These are phyloP conservation scores for Dothistroma pini DNA, from an alignment of 2,329 filamentous ascomycete species.

Conservation along the genomic window DNA sequence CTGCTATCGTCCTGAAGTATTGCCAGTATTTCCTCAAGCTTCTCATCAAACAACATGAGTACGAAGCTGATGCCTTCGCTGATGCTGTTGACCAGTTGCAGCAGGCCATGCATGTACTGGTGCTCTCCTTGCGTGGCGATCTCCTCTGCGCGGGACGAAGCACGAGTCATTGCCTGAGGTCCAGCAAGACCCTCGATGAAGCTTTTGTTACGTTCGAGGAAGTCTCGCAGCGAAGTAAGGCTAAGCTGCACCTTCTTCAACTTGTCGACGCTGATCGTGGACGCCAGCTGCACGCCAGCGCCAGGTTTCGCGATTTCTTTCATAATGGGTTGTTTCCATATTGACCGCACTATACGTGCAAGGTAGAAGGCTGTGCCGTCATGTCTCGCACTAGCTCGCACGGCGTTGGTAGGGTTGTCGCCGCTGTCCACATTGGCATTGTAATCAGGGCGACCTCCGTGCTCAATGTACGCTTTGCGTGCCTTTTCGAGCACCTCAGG, in stretches of 20 bases:
- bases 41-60: constrained; percentile 89
- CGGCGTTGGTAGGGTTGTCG: constrained; percentile 69
- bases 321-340: constrained; percentile 82
- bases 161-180: constrained; percentile 75
- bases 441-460: constrained; percentile 80
- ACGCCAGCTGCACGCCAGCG: constrained; percentile 59
- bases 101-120: constrained; percentile 80
- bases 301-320: constrained; percentile 51
- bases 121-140: constrained; percentile 91
- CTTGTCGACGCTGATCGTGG: constrained; percentile 65
- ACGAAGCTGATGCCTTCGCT: constrained; percentile 97
- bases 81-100: constrained; percentile 82
- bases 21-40: constrained; percentile 79
- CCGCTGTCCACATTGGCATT: constrained; percentile 59
- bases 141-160: constrained; percentile 81
- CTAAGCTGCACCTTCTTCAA: constrained; percentile 75
- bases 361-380: constrained; percentile 86
- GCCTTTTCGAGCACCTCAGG: constrained; percentile 82
- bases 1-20: constrained; percentile 68
- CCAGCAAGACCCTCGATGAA: constrained; percentile 95
- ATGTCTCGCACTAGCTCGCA: constrained; percentile 83
- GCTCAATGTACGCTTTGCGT: constrained; percentile 84
- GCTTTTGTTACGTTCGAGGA: constrained; percentile 80
- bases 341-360: constrained; percentile 76
- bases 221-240: constrained; percentile 72